Base-by-base conservation (phyloP, 768 basidiomycete genomes). In the Mycena sanguinolenta region DNA sequence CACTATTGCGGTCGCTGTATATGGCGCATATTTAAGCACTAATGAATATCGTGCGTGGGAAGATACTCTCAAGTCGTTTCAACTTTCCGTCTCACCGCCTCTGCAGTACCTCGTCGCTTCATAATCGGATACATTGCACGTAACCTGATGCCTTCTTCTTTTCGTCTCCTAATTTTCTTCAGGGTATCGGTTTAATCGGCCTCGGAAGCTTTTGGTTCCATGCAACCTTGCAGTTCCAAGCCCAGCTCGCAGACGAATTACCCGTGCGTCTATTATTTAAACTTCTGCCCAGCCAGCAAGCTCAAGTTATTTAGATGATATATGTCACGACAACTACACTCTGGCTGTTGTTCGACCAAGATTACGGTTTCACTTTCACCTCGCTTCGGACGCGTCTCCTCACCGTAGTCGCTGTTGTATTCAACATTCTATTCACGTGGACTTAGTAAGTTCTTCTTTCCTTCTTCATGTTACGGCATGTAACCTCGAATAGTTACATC, bases 161-260 rank as follows among this genome's bases (percentile, higher is more conserved):
- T 27, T 32, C 38, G 63, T 50, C 62, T 53, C 50, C 25, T 30
- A 54, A 61, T 34, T 57, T 44, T 44, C 38, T 44, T 66, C 34
- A 93, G 91, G 91, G 91, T 4, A 84, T 93, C 67, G 88, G 83
- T 21, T 79, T 93, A 23, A 88, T 95, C 52, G 93, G 92, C n/a
- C 69, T 93, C 16, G 93, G 94, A 23, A 93, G 92, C 76, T 89
- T 91, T 75, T 87, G 90, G 55, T 95, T 95, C 77, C 94, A 95
- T 72, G 91, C 91, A 14, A 94, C 92, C 2, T 82, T 95, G 34
- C 82, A 88, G 44, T 95, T 89, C 78, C 86, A 90, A 72, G 92
- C 93, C 13, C 94, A 95, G 75, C 87, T 93, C 62, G 90, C 92
- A 39, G 94, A 95, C 74, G 94, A 95, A 76, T 82, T 95, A 4